phyloP scores from a whole-genome alignment of 192 early-diverging fungal species.

The Geranomyces variabilis region DNA sequence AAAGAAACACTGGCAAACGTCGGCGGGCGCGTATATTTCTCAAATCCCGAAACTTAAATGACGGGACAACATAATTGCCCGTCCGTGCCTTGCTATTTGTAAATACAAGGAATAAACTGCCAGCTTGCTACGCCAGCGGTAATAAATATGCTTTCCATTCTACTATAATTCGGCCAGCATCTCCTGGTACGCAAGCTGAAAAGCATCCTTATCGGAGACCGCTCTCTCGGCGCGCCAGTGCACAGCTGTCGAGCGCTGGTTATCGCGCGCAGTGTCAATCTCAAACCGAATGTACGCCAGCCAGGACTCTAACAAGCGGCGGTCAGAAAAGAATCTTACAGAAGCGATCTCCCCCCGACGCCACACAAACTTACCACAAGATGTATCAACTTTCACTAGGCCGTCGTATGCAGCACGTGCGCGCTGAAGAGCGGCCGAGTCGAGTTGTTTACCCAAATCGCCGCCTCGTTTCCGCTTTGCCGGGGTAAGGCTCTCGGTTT shows the following conservation, averaged over 20 bases:
- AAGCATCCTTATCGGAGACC: constrained; percentile 61
- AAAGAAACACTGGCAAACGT: no score
- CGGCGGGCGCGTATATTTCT: no score
- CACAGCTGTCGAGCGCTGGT: constrained; percentile 52
- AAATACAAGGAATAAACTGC: no score
- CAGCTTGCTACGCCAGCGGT: no score
- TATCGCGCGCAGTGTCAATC: constrained; percentile 48
- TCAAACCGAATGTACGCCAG: constrained; percentile 46
- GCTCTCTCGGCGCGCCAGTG: constrained; percentile 62
- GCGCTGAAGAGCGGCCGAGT: background rate
- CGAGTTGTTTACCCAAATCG: background rate
- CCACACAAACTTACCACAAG: background rate
- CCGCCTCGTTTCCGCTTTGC: background rate
- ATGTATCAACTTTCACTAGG: background rate
- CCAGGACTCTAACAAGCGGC: constrained; percentile 37
- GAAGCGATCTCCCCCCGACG: background rate
- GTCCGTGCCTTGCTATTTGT: no score
- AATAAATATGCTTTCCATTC: no score
- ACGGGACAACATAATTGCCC: no score
- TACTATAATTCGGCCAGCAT: constrained; percentile 28
- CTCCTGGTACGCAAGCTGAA: constrained; percentile 45
- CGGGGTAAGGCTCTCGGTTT: background rate
- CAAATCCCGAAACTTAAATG: no score
- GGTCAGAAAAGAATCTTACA: background rate
- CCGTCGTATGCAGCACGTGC: background rate